These are phyloP conservation scores for Coemansia sp. DNA, from an alignment of 192 early-diverging fungal species.

Conservation along the genomic window DNA sequence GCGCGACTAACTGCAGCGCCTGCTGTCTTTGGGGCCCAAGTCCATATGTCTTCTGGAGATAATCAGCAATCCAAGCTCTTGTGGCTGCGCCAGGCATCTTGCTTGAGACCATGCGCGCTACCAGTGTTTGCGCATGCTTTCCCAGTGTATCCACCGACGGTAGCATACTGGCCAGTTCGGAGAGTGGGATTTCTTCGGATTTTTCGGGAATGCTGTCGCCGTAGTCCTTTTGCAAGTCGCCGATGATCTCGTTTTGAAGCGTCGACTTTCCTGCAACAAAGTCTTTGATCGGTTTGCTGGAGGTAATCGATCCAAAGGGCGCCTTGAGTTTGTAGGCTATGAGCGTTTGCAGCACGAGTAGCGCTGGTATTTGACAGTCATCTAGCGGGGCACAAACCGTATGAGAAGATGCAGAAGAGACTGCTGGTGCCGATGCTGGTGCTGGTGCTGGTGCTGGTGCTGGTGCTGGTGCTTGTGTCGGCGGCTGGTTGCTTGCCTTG, in stretches of 20 bases:
- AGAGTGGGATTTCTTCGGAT: conserved; percentile 84
- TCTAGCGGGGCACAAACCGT: conserved; percentile 12
- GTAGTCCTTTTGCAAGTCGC: conserved; percentile 93
- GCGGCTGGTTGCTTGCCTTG: not conserved
- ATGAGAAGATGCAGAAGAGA: too few species aligned
- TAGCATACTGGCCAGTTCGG: conserved; percentile 71
- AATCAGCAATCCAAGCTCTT: conserved; percentile 70
- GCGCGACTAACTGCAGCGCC: conserved; percentile 69
- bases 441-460: conserved; percentile 15
- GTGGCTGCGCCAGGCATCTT: conserved; percentile 94
- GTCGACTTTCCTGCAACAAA: conserved; percentile 95
- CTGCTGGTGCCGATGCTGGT: not conserved
- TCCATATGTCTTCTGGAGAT: conserved; percentile 68
- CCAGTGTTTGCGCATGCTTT: conserved; percentile 69
- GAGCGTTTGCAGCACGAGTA: conserved; percentile 71
- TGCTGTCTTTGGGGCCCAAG: conserved; percentile 73
- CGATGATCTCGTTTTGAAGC: conserved; percentile 94
- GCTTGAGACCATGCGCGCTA: conserved; percentile 74
- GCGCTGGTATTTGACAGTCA: conserved; percentile 73
- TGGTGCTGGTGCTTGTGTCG: not conserved
- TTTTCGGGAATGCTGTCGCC: conserved; percentile 79
- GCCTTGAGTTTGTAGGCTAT: conserved; percentile 93
- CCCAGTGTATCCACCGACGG: conserved; percentile 66
- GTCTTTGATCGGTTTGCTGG: conserved; percentile 68
- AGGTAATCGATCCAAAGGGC: conserved; percentile 63